phyloP scores from a whole-genome alignment of 495 filamentous ascomycete genomes.

The Neurospora africana region DNA sequence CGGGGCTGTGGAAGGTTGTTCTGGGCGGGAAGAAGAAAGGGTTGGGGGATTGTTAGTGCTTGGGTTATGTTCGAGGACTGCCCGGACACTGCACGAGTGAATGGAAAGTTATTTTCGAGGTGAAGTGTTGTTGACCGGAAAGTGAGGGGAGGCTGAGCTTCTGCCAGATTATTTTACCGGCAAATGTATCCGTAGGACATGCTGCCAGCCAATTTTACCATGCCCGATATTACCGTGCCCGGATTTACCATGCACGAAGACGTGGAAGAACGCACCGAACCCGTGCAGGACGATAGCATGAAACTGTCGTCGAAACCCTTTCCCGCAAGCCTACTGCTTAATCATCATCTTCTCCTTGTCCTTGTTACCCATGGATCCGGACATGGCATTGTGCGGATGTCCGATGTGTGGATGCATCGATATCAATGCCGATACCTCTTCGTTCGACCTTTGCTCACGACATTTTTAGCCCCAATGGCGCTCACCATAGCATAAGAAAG shows the following conservation, averaged over 20 bases:
- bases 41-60: not conserved
- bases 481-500: not conserved
- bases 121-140: not conserved
- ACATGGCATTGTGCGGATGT: not conserved
- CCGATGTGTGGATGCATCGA: not conserved
- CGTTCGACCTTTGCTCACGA: not conserved
- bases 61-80: not conserved
- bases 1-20: not conserved
- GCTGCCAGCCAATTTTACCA: not conserved
- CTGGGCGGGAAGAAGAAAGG: not conserved
- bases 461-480: not conserved
- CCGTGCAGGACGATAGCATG: not conserved
- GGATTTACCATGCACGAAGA: not conserved
- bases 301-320: not conserved
- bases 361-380: not conserved
- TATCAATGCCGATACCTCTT: not conserved
- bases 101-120: not conserved
- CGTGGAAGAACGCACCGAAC: not conserved
- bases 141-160: not conserved
- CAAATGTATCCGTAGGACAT: not conserved
- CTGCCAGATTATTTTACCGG: not conserved
- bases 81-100: not conserved
- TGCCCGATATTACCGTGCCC: not conserved
- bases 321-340: not conserved
- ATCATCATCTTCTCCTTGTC: not conserved